Conservation (phyloP, 2,329 filamentous ascomycete genomes). For the Chaetothyriales sp. region DNA sequence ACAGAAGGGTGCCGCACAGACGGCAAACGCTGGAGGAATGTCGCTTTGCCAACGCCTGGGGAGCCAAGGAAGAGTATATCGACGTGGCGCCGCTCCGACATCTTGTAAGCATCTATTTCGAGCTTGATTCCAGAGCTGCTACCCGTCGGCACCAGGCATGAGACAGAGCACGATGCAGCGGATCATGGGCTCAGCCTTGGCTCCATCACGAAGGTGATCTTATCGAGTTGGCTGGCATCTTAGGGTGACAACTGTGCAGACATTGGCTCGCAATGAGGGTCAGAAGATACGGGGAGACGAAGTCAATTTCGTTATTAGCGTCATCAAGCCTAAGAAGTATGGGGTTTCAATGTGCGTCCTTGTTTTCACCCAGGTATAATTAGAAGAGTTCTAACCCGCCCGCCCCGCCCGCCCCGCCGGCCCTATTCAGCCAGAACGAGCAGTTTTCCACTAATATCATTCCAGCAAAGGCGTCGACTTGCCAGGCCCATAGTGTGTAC, state of each 20-base stretch:
- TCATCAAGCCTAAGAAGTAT: too few species aligned
- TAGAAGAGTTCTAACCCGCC: too few species aligned
- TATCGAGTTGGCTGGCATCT: not conserved
- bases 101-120: not conserved
- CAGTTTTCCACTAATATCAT: too few species aligned
- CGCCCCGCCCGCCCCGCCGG: too few species aligned
- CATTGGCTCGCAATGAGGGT: too few species aligned
- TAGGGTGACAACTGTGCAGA: too few species aligned
- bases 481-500: too few species aligned
- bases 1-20: not conserved
- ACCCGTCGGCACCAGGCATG: not conserved
- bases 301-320: too few species aligned
- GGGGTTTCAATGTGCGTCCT: too few species aligned
- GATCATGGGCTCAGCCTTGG: not conserved
- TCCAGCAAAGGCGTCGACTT: too few species aligned
- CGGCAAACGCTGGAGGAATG: constrained; percentile 45
- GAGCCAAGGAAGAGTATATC: constrained; percentile 47
- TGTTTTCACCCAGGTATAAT: too few species aligned
- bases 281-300: too few species aligned
- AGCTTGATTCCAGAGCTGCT: not conserved
- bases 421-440: not conserved
- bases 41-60: constrained; percentile 47
- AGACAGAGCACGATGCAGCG: not conserved
- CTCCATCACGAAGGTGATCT: not conserved
- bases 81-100: constrained; percentile 14